Evolutionary conservation across 768 basidiomycete species (phyloP), one percentile per base, ranked within the genome.

Genomic region (Tulasnella calospora): DNA sequence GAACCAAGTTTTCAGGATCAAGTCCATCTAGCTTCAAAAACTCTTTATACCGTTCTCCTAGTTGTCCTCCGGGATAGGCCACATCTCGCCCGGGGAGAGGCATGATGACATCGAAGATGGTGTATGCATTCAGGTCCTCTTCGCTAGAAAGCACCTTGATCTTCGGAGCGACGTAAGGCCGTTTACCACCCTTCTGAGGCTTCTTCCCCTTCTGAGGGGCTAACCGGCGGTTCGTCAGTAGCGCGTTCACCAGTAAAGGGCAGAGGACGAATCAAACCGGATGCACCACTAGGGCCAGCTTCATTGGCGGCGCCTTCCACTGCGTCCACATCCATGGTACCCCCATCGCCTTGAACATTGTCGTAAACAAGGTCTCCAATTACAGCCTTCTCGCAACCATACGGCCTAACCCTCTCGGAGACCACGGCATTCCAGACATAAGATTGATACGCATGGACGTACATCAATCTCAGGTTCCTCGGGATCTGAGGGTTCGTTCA

Each of bases 351-450:
- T 1, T 79, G 80, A 33, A 83, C 83, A 33, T 83, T 84, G 71
- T 93, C 94, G 80, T 91, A 92, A 21, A 99, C 94, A n/a, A 99
- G 87, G 83, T 99, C 98, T 0, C 98, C 98, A 8, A 90, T 89
- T 69, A 96, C 88, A 1, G 94, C 91, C 79, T 88, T 87, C 73
- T 92, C 89, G 73, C 88, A 85, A 40, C 96, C 95, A 81, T 91
- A 91, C 71, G 88, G 87, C 79, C 90, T 90, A 82, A 99, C 91
- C 17, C 98, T 92, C 84, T 98, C 95, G 3, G 96, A 98, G 55
- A 96, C 94, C 77, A 98, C 92, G 71, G 95, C 91, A 84, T 99
- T 99, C 97, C 97, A 99, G 44, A 99, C 92, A 82, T 98, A 99
- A 21, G 94, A 96, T 84, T 99, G 98, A 83, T 98, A 99, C 40